A percentile compares a stretch with the other conserved stretches of the same genome.
These are phyloP conservation scores for Dendrobium chrysotoxum DNA, from an alignment of 106 monocot species.

Conservation along the genomic window DNA sequence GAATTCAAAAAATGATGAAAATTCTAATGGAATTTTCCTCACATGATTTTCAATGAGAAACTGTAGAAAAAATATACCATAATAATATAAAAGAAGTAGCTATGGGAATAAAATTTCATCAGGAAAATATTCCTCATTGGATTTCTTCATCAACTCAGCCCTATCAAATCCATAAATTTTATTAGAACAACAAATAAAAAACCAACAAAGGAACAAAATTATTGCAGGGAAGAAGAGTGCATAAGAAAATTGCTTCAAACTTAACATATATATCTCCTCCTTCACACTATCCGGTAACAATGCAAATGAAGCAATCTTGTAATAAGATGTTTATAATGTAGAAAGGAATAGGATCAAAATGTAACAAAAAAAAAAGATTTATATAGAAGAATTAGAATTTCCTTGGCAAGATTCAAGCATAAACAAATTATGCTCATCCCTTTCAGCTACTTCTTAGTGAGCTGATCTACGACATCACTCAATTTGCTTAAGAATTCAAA, in stretches of 20 bases:
- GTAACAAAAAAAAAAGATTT: background rate
- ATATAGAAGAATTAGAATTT: background rate
- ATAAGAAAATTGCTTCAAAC: background rate
- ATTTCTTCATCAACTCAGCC: conserved; percentile 82
- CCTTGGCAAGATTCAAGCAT: background rate
- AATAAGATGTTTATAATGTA: background rate
- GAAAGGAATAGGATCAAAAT: background rate
- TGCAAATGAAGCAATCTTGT: conserved; percentile 94
- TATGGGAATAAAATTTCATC: conserved; percentile 50
- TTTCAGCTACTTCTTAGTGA: conserved; percentile 83
- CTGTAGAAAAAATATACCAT: too few relatives aligned
- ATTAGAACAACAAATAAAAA: background rate
- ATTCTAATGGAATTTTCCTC: too few relatives aligned
- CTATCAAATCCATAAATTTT: conserved; percentile 27
- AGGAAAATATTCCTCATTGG: conserved; percentile 62
- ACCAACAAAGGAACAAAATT: background rate
- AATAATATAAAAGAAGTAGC: too few relatives aligned
- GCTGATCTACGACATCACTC: conserved; percentile 94
- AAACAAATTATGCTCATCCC: background rate
- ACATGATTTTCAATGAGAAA: too few relatives aligned
- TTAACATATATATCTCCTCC: conserved; percentile 90
- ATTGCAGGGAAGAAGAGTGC: background rate
- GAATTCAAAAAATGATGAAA: too few relatives aligned
- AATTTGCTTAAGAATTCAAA: conserved; percentile 86
- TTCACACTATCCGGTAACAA: conserved; percentile 95